Percentiles rank a stretch among this genome's conserved stretches.
These are phyloP conservation scores for Lactuca saligna DNA, from an alignment of 129 eudicot species.

Conservation along the genomic window DNA sequence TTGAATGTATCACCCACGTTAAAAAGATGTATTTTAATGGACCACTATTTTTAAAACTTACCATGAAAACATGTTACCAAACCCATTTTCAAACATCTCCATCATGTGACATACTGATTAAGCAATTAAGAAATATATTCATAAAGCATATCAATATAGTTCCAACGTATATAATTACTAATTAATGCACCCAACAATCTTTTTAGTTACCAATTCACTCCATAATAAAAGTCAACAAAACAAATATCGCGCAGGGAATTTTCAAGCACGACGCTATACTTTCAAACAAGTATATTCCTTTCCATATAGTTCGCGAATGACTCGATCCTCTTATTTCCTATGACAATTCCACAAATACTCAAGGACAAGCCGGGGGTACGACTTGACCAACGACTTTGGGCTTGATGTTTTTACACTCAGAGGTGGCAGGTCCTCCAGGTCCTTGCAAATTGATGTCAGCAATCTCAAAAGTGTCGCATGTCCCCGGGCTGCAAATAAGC, in stretches of 20 bases:
- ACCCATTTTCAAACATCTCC: no score
- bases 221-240: neutral
- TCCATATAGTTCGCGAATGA: neutral
- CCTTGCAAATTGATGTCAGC: conserved; percentile 49
- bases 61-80: no score
- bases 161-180: no score
- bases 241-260: neutral
- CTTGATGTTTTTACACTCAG: conserved; percentile 42
- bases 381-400: conserved; percentile 37
- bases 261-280: neutral
- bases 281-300: neutral
- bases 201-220: no score
- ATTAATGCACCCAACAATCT: no score
- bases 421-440: conserved; percentile 37
- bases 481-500: conserved; percentile 48
- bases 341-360: neutral
- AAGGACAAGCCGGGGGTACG: conserved; percentile 30
- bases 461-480: conserved; percentile 45
- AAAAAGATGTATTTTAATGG: no score
- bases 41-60: no score
- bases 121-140: no score
- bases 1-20: no score
- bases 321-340: neutral
- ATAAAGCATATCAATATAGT: no score
- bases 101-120: no score